Evolutionary conservation across 371 early-diverging fungal species (phyloP).

Genomic region (Fennellomyces sp.): DNA sequence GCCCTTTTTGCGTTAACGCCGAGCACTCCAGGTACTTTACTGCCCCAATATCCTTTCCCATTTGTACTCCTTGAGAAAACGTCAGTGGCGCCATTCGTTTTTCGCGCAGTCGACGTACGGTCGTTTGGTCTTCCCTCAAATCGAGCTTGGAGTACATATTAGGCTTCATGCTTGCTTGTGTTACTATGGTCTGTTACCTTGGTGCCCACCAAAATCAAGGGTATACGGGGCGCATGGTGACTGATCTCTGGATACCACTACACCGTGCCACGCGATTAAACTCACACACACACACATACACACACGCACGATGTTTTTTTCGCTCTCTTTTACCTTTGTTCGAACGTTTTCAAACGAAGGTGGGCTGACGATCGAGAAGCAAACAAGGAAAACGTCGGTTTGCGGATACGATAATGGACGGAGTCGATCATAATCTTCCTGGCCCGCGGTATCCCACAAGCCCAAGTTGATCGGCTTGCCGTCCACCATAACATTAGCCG

Average conservation of each 20-base stretch:
- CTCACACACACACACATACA: too few relatives aligned
- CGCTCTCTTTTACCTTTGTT: conserved; percentile 61
- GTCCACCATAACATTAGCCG: conserved; percentile 85
- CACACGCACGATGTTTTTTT: not conserved
- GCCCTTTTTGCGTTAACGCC: conserved; percentile 83
- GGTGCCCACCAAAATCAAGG: conserved; percentile 73
- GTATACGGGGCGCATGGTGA: conserved; percentile 62
- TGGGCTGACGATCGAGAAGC: conserved; percentile 80
- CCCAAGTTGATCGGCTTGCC: conserved; percentile 83
- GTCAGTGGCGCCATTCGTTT: conserved; percentile 75
- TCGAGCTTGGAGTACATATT: too few relatives aligned
- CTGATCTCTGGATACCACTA: conserved; percentile 73
- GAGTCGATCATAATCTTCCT: conserved; percentile 86
- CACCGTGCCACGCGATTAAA: too few relatives aligned
- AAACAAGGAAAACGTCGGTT: conserved; percentile 88
- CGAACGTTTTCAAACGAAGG: conserved; percentile 84
- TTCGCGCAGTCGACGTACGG: conserved; percentile 61
- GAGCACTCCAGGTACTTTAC: conserved; percentile 90
- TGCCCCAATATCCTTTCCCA: conserved; percentile 80
- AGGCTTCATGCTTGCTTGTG: too few relatives aligned
- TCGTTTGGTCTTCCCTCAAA: conserved; percentile 63
- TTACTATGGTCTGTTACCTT: too few relatives aligned
- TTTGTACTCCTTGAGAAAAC: conserved; percentile 70
- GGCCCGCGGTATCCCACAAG: conserved; percentile 94
- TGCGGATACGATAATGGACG: conserved; percentile 87